Evolutionary conservation across 371 early-diverging fungal genomes (phyloP).

Genomic region (Catenaria anguillulae): DNA sequence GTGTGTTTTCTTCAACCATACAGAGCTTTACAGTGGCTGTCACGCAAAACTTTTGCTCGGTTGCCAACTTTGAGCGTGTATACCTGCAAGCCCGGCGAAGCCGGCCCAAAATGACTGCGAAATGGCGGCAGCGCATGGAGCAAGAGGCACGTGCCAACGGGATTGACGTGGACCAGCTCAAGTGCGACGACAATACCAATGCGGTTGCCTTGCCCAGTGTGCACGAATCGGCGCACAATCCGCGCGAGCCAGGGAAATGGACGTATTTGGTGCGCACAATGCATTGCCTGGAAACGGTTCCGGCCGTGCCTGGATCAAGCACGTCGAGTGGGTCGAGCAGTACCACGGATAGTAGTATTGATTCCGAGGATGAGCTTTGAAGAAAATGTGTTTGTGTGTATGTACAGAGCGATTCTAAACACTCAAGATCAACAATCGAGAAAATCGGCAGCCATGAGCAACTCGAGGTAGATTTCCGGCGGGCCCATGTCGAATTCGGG

Average conservation of each 20-base stretch:
- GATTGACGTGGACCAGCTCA: neutral
- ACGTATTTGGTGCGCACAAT: neutral
- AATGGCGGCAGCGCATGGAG: no score
- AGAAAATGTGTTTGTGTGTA: no score
- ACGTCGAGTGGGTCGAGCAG: no score
- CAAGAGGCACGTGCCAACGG: no score
- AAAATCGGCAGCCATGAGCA: slow-evolving; percentile 92
- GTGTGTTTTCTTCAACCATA: no score
- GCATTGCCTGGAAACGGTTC: neutral
- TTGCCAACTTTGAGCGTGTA: slow-evolving; percentile 53
- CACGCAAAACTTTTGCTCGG: slow-evolving; percentile 67
- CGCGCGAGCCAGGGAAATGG: neutral
- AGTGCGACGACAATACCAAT: neutral
- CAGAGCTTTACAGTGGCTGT: slow-evolving; percentile 64
- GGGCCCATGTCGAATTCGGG: slow-evolving; percentile 83
- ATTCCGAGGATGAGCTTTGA: no score
- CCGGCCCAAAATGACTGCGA: slow-evolving; percentile 51
- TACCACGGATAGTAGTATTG: no score
- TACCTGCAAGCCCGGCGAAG: slow-evolving; percentile 50
- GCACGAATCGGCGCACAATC: neutral
- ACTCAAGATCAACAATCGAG: slow-evolving; percentile 56
- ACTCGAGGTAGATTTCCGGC: slow-evolving; percentile 62
- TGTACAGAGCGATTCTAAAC: no score
- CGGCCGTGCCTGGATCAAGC: neutral
- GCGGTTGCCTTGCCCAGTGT: neutral